Evolutionary conservation across 257 asterid genomes (phyloP), one percentile per base, ranked within the genome.

Genomic region (Rhazya stricta): DNA sequence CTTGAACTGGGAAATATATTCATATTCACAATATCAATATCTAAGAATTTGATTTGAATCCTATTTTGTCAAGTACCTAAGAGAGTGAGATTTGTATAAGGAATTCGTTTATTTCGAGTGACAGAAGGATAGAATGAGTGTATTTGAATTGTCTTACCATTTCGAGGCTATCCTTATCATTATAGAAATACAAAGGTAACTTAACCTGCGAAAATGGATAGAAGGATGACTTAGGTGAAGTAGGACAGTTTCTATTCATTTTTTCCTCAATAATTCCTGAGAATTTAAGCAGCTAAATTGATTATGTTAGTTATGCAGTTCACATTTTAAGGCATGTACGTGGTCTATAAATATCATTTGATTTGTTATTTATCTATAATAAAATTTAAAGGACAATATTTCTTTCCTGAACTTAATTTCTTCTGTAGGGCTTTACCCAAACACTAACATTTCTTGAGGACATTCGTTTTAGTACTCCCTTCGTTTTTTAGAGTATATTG

Each of bases 331-430:
- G 32, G 54, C 39, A 21, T 34, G 39, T 6, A 23, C 7, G 0
- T 66, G 46, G 23, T 62, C 57, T 48, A 46, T 74, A 15, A 74
- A 18, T 51, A 63, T 23, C 3, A n/a, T 74, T 25, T 58, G n/a
- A 9, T 8, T 41, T 21, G 42, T 27, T 41, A 51, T 58, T 27
- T 29, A 5, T 60, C 12, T 72, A 39, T 18, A 25, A 4, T 25
- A 18, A 66, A 37, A 66, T 66, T 66, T 66, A 37, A 7, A 25
- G 25, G 57, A 11, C 7, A 0, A 10, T 21, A 10, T 37, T 41
- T 27, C 43, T 56, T 67, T 18, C 10, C 29, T 21, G 12, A 27
- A 23, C 30, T 37, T 66, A 21, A 25, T 0, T 0, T 21, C 13
- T 37, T 1, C 32, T 21, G 43, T 37, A 18, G 37, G 12, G 7